Conservation (phyloP, 345 rosid species). For the Ailanthus altissimus region DNA sequence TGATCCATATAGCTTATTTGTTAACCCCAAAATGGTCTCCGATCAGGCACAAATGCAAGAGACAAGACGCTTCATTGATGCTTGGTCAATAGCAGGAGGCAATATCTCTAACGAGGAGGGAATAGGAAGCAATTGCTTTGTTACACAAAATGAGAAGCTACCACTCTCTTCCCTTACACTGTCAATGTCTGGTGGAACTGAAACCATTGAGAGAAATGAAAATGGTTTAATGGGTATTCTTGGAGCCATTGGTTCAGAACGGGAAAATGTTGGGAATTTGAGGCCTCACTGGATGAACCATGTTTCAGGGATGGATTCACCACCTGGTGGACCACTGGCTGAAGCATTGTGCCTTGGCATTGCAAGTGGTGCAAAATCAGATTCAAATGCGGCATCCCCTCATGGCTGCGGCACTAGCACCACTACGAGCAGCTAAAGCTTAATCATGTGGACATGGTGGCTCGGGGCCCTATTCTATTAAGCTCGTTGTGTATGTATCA, state of each 20-base stretch:
- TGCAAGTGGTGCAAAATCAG: constrained; percentile 25
- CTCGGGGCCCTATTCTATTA: neutral
- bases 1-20: constrained; percentile 31
- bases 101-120: constrained; percentile 23
- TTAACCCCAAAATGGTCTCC: constrained; percentile 38
- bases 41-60: constrained; percentile 44
- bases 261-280: constrained; percentile 17
- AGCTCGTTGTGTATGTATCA: neutral
- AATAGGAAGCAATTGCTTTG: constrained; percentile 26
- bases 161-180: constrained; percentile 55
- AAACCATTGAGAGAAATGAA: constrained; percentile 28
- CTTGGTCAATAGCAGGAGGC: constrained; percentile 40
- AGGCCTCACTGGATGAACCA: constrained; percentile 47
- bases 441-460: constrained; percentile 14
- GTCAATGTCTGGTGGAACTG: constrained; percentile 58
- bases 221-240: constrained; percentile 33
- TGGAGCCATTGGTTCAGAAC: constrained; percentile 31
- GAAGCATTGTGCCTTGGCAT: constrained; percentile 56
- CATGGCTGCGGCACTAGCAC: constrained; percentile 28
- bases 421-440: constrained; percentile 30
- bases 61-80: constrained; percentile 68
- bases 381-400: constrained; percentile 29
- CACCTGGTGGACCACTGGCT: constrained; percentile 60
- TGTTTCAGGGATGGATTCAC: constrained; percentile 44
- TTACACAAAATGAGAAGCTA: constrained; percentile 34